phyloP scores from a whole-genome alignment of 352 stramenopile genomes.

The Globisporangium mamillatum region DNA sequence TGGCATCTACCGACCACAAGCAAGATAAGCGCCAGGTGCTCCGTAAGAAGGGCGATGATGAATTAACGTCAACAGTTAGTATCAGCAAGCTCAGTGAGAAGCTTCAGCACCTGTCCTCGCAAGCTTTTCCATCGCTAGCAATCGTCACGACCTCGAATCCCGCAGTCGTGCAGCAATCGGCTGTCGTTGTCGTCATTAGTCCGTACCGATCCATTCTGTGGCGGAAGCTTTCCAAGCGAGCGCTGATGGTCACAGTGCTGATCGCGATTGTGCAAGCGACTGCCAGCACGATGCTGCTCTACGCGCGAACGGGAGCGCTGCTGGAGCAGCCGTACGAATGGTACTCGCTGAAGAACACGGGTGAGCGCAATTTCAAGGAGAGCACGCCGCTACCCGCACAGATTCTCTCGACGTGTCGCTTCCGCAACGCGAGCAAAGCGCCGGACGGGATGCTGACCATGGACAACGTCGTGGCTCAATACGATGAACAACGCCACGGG shows the following conservation, averaged over 20 bases:
- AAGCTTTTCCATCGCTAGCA: neutral
- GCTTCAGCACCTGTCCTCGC: neutral
- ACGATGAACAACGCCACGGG: neutral
- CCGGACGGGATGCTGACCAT: constrained; percentile 25
- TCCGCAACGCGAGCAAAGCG: constrained; percentile 23
- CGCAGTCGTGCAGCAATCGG: neutral
- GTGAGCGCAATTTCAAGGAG: constrained; percentile 33
- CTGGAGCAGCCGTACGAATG: constrained; percentile 56
- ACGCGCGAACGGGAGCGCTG: constrained; percentile 43
- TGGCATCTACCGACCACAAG: constrained; percentile 1
- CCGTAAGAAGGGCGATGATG: constrained; percentile 17
- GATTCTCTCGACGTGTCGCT: constrained; percentile 44
- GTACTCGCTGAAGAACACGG: constrained; percentile 48
- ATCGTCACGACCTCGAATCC: neutral
- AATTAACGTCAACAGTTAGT: neutral
- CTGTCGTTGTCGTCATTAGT: neutral
- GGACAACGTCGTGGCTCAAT: constrained; percentile 25
- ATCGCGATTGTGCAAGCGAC: constrained; percentile 8
- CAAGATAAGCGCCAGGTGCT: neutral
- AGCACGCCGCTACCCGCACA: constrained; percentile 23
- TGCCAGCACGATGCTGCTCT: constrained; percentile 38
- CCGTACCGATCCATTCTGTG: constrained; percentile 12
- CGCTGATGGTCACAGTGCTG: constrained; percentile 20
- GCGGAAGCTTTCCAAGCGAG: constrained; percentile 25
- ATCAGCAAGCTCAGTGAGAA: neutral